phyloP scores from a whole-genome alignment of 2,329 filamentous ascomycete species.

The Colletotrichum plurivorum region DNA sequence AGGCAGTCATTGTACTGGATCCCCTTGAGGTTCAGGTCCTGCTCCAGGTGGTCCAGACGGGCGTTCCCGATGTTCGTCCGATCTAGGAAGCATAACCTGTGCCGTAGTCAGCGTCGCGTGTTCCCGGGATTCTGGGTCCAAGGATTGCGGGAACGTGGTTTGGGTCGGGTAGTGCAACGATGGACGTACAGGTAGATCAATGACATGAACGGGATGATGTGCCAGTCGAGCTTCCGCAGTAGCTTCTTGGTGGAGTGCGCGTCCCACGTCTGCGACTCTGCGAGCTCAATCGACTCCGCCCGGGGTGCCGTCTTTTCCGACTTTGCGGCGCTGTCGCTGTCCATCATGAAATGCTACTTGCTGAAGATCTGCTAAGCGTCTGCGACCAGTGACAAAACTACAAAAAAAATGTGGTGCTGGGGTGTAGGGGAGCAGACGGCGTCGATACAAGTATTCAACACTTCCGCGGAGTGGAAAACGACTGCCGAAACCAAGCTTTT shows the following conservation, averaged over 20 bases:
- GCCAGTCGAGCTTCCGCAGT: conserved; percentile 63
- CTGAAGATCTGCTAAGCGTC: no score
- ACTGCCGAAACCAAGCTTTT: conserved; percentile 34
- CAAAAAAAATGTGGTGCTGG: neutral
- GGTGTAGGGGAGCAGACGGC: no score
- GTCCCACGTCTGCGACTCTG: conserved; percentile 42
- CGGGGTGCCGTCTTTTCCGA: conserved; percentile 27
- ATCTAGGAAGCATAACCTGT: conserved; percentile 48
- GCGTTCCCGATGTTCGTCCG: conserved; percentile 40
- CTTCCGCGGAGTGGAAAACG: conserved; percentile 1
- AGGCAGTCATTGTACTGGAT: conserved; percentile 43
- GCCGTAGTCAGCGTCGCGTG: neutral
- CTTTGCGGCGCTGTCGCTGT: neutral
- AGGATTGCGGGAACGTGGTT: conserved; percentile 48
- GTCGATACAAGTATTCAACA: neutral
- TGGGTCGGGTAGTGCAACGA: neutral
- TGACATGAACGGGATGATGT: conserved; percentile 68
- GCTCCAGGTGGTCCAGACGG: conserved; percentile 39
- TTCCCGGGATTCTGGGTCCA: neutral
- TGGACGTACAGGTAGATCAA: conserved; percentile 62
- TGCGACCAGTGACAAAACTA: no score
- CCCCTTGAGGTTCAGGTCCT: conserved; percentile 32
- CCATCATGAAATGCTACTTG: conserved; percentile 9
- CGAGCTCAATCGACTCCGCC: conserved; percentile 28
- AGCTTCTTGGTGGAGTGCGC: conserved; percentile 54